Evolutionary conservation across 805 yeast genomes (phyloP), one percentile per base, ranked within the genome.

Genomic region (Yarrowia keelungensis): DNA sequence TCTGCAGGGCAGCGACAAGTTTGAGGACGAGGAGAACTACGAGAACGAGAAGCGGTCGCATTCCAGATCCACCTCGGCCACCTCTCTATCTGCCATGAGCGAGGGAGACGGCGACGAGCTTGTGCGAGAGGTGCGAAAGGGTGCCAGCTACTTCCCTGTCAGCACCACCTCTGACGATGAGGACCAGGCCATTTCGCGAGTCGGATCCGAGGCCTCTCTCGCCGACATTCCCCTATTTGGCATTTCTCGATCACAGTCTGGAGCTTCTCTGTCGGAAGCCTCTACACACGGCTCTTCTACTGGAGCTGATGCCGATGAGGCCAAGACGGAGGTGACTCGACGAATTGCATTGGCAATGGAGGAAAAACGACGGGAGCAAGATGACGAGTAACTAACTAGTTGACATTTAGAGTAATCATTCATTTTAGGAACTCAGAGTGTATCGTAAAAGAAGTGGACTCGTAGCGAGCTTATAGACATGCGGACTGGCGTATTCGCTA

Each of bases 171-270:
- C 81, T 11, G 70, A 75, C 8, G 76, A 70, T 8, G 85, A 90
- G 2, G 87, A 86, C 75, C 67, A 62, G 46, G 89, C 88, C 16
- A 77, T 87, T 62, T 87, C 91, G 9, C 80, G 88, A 69, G 83
- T 87, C 72, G 85, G 85, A 74, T 87, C 90, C 4, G 85, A 83
- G 71, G 86, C 84, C 58, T 86, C 89, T 10, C 80, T 86, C 67
- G 83, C 90, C 1, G 87, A 88, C 75, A 83, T 88, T 50, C 91
- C 92, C 2, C 82, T 88, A 76, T 83, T 88, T 70, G 70, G 70
- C 5, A 82, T 84, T 45, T 84, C 82, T 66, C 81, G 79, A 70
- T 56, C 68, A 15, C 36, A 72, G 4, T 69, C 71, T 5, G 64
- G 69, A 65, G 38, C 51, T 9, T 43, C 51, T 47, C 69, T 65